Base-by-base conservation (phyloP, 2,329 filamentous ascomycete genomes). In the Arachnopeziza araneosa region DNA sequence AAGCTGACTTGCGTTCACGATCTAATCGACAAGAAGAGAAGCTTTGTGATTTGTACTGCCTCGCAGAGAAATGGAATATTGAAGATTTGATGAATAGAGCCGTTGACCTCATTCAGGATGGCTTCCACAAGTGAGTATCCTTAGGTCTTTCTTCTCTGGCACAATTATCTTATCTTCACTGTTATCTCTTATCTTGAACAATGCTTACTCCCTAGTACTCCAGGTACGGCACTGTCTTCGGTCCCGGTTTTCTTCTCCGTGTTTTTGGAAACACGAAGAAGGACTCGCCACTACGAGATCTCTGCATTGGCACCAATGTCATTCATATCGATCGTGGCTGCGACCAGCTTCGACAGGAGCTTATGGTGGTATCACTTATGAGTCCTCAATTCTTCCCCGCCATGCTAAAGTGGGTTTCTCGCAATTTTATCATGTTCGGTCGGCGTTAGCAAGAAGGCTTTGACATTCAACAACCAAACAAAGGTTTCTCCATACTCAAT, bases 41-140 rank as follows among this genome's bases (percentile, higher is more conserved):
- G 17, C 58, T 67, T n/a, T 58, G 62, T 8, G 52, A 51, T 12
- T 36, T 68, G 1, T 67, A 64, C 51, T 48, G 24, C 17, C 22
- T 68, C 12, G 63, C 55, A 8, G 65, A 68, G 48, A 60, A 61
- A 26, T 58, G 48, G 12, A 58, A 56, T 1, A 56, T 64, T 23
- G 22, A 58, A 7, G 52, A 58, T 17, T 30, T 68, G 17, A 58
- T 62, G 52, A 67, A 68, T 54, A 60, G 58, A 8, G 49, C 62
- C 2, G 62, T 65, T 19, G 66, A 68, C 54, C 54, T 53, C 12
- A 60, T 68, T 55, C 63, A 67, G 54, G 62, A 67, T 58, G 62
- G 60, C 1, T 65, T 60, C 49, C 59, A 53, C n/a, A 54, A 63
- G 12, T 63, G 59, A 63, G 56, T 9, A 58, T 63, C 36, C 63